phyloP scores from a whole-genome alignment of 177 flowering plant species.

The Vitis hybrid region DNA sequence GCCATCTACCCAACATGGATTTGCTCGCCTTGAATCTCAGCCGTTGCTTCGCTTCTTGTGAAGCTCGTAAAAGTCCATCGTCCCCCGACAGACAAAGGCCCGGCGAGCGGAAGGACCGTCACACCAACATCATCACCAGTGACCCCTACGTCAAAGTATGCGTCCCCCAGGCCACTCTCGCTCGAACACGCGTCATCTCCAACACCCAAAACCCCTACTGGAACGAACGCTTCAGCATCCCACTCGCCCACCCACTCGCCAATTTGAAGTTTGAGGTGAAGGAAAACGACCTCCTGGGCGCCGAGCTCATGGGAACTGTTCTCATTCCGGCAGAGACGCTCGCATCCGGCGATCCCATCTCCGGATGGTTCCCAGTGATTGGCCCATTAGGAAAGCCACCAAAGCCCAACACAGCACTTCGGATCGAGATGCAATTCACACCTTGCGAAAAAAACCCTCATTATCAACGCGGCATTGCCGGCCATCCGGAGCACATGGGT shows the following conservation, averaged over 20 bases:
- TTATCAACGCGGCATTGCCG: constrained; percentile 48
- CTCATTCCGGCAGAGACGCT: constrained; percentile 45
- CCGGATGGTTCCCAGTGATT: constrained; percentile 55
- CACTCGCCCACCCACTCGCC: constrained; percentile 66
- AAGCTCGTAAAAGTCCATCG: constrained; percentile 5
- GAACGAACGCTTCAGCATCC: constrained; percentile 61
- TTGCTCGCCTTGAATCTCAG: constrained; percentile 44
- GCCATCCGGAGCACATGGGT: constrained; percentile 48
- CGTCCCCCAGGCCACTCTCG: constrained; percentile 73
- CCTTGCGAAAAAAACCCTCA: constrained; percentile 46
- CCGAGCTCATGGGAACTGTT: constrained; percentile 71
- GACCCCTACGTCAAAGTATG: constrained; percentile 87
- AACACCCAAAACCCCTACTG: constrained; percentile 71
- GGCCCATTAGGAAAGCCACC: constrained; percentile 48
- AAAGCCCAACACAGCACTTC: constrained; percentile 48
- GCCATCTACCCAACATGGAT: constrained; percentile 64
- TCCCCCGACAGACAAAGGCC: no score
- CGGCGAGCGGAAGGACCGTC: constrained; percentile 10
- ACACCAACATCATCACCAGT: constrained; percentile 59
- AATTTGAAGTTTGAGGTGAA: constrained; percentile 69
- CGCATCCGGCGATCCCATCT: constrained; percentile 42
- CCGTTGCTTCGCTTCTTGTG: constrained; percentile 35
- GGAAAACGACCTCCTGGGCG: constrained; percentile 81
- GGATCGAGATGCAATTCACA: constrained; percentile 49
- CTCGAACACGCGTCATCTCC: constrained; percentile 65